These are phyloP conservation scores for Populus alba DNA, from an alignment of 345 rosid genomes.

Conservation along the genomic window DNA sequence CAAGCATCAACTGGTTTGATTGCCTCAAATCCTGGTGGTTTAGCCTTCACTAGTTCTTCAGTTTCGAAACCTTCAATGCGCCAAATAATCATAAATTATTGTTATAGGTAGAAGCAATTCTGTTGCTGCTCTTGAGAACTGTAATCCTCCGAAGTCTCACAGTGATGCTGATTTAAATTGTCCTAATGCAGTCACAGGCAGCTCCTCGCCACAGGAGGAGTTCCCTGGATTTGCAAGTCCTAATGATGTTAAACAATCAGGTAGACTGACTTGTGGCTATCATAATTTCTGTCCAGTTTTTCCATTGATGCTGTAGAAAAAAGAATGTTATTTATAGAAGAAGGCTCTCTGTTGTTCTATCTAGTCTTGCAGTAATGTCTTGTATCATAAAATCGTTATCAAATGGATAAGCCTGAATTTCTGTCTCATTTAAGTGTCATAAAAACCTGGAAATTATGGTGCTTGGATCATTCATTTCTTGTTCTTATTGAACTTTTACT, in stretches of 20 bases:
- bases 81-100: constrained; percentile 17
- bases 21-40: constrained; percentile 31
- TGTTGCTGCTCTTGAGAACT: constrained; percentile 32
- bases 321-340: neutral
- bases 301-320: neutral
- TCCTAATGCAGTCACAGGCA: constrained; percentile 39
- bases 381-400: constrained; percentile 1
- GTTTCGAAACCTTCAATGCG: constrained; percentile 1
- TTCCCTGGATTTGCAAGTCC: constrained; percentile 73
- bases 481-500: neutral
- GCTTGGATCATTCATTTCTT: neutral
- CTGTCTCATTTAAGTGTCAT: neutral
- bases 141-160: constrained; percentile 31
- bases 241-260: constrained; percentile 53
- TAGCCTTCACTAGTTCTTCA: constrained; percentile 7
- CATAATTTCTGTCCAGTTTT: constrained; percentile 8
- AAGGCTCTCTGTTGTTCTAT: neutral
- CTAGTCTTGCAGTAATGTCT: neutral
- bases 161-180: constrained; percentile 28
- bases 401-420: neutral
- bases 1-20: constrained; percentile 45
- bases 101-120: constrained; percentile 45
- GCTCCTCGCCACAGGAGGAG: constrained; percentile 52
- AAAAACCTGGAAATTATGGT: neutral
- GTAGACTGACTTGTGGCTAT: constrained; percentile 25